A percentile compares a stretch with the other conserved stretches of the same genome.
phyloP scores from a whole-genome alignment of 305 asterid species.

The Solanum hybrid region DNA sequence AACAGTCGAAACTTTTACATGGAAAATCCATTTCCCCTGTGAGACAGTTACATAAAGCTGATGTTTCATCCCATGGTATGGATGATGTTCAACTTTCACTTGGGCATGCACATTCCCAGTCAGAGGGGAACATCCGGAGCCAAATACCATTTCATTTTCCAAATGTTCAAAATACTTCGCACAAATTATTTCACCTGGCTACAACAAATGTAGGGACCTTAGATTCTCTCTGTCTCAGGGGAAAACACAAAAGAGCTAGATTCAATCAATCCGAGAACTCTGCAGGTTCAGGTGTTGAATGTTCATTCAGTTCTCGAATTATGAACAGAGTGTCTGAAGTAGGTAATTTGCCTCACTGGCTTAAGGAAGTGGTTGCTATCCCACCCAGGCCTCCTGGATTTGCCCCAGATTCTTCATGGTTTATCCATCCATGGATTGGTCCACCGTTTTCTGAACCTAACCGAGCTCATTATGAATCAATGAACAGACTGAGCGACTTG shows the following conservation, averaged over 20 bases:
- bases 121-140: constrained; percentile 1
- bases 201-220: constrained; percentile 10
- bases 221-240: not conserved
- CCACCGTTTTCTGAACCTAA: constrained; percentile 9
- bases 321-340: constrained; percentile 4
- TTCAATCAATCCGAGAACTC: constrained; percentile 4
- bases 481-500: not conserved
- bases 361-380: constrained; percentile 35
- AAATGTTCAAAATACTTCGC: constrained; percentile 4
- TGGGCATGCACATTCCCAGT: constrained; percentile 15
- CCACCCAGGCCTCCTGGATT: constrained; percentile 22
- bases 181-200: constrained; percentile 16
- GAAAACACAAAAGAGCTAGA: constrained; percentile 10
- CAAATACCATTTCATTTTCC: constrained; percentile 3
- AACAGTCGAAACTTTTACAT: constrained; percentile 31
- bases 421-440: constrained; percentile 4
- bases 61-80: constrained; percentile 3
- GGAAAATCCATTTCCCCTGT: constrained; percentile 18
- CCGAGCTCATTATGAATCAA: constrained; percentile 6
- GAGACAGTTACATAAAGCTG: constrained; percentile 14
- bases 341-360: constrained; percentile 60
- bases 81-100: constrained; percentile 27
- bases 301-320: constrained; percentile 15
- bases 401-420: constrained; percentile 3
- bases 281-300: constrained; percentile 9